These are phyloP conservation scores for Exophiala mesophila DNA, from an alignment of 2,329 filamentous ascomycete species.

Conservation along the genomic window DNA sequence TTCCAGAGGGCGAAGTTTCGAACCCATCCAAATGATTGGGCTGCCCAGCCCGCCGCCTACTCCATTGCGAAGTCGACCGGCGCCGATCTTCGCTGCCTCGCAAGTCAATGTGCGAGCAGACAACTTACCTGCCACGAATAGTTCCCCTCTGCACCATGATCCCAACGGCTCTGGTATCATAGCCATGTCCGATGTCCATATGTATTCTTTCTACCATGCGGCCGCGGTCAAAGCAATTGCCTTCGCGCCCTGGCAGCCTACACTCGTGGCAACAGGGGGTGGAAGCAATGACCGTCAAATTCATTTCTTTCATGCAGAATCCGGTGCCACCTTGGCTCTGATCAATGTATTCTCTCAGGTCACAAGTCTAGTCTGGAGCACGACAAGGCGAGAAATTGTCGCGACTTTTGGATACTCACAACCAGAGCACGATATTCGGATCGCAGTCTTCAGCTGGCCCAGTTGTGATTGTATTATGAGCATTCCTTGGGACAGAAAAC, in stretches of 20 bases:
- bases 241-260: conserved; percentile 90
- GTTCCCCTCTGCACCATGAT: conserved; percentile 11
- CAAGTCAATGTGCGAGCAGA: neutral
- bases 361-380: conserved; percentile 87
- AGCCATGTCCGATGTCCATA: conserved; percentile 51
- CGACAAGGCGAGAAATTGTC: conserved; percentile 76
- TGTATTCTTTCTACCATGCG: conserved; percentile 70
- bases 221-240: conserved; percentile 95
- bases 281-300: conserved; percentile 94
- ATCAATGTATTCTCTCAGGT: conserved; percentile 93
- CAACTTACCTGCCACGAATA: neutral
- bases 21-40: neutral
- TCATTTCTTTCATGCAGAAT: conserved; percentile 86
- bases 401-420: conserved; percentile 93
- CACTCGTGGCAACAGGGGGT: conserved; percentile 82
- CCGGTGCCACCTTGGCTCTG: conserved; percentile 77
- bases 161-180: conserved; percentile 17
- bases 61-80: neutral
- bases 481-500: conserved; percentile 64
- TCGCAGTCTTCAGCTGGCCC: conserved; percentile 93
- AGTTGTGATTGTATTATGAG: conserved; percentile 79
- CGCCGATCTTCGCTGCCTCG: neutral
- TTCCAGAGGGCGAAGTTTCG: neutral
- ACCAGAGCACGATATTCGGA: conserved; percentile 80
- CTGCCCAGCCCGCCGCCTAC: conserved; percentile 5